These are phyloP conservation scores for Diaporthe citriasiana DNA, from an alignment of 2,329 filamentous ascomycete species.

Conservation along the genomic window DNA sequence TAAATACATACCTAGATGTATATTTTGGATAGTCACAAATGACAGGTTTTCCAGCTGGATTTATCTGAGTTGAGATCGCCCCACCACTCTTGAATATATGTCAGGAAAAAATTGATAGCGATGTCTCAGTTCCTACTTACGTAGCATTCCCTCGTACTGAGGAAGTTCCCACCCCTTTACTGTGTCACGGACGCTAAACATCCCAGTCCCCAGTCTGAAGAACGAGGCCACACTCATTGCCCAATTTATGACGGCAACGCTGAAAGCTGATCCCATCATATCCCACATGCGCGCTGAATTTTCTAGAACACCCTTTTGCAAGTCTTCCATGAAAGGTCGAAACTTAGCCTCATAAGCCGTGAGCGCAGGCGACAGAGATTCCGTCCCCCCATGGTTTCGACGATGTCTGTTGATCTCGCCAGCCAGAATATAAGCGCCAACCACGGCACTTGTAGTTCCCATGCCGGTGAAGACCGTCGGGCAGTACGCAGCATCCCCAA, in stretches of 20 bases:
- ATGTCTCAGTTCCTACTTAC: neutral
- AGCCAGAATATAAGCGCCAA: conserved; percentile 56
- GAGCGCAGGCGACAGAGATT: conserved; percentile 34
- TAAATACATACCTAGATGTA: too few species aligned
- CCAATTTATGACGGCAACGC: neutral
- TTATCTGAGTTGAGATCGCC: too few species aligned
- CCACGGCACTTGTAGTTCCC: conserved; percentile 52
- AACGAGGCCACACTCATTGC: conserved; percentile 4
- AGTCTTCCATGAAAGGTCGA: conserved; percentile 30
- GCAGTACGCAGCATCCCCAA: conserved; percentile 47
- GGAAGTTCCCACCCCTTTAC: conserved; percentile 24
- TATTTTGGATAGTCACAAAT: too few species aligned
- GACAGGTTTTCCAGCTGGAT: too few species aligned
- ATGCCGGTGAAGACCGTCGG: conserved; percentile 51
- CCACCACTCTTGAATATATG: neutral
- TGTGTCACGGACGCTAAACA: conserved; percentile 5
- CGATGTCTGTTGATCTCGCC: conserved; percentile 46
- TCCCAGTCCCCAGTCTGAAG: neutral
- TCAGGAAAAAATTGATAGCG: neutral
- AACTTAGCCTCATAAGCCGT: conserved; percentile 31
- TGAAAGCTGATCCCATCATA: neutral
- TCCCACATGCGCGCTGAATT: neutral
- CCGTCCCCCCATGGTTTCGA: neutral
- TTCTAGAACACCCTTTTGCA: conserved; percentile 30
- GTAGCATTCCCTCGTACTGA: neutral